These are phyloP conservation scores for Penstemon eatonii DNA, from an alignment of 257 asterid genomes.

Conservation along the genomic window DNA sequence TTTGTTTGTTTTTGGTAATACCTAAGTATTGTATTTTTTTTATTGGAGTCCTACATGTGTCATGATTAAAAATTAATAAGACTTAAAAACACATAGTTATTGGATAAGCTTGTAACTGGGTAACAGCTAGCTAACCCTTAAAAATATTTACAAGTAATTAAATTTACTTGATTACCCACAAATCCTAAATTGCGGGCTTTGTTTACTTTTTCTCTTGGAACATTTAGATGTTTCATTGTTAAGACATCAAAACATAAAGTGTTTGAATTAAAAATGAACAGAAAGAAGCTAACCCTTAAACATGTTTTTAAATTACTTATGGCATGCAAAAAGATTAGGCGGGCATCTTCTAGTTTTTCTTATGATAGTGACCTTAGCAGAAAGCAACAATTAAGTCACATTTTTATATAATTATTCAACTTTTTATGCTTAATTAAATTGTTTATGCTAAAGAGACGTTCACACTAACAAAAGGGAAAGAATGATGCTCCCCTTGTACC, in stretches of 20 bases:
- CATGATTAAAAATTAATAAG: background rate
- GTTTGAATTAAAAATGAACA: constrained; percentile 18
- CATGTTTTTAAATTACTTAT: constrained; percentile 20
- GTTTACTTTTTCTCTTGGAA: background rate
- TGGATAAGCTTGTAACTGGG: background rate
- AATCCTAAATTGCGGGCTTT: no score
- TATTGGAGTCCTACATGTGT: background rate
- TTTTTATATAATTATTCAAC: constrained; percentile 29
- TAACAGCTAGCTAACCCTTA: no score
- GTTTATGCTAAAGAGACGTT: constrained; percentile 46
- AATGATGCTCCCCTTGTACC: constrained; percentile 33
- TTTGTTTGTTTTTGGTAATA: no score
- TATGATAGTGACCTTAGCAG: constrained; percentile 38
- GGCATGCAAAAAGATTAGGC: constrained; percentile 38
- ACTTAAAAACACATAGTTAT: background rate
- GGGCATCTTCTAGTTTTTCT: constrained; percentile 48
- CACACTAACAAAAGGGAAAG: constrained; percentile 45
- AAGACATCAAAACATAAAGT: constrained; percentile 30
- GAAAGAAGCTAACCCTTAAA: constrained; percentile 26
- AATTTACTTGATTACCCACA: no score
- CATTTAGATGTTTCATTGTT: background rate
- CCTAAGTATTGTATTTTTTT: no score
- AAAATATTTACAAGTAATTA: no score
- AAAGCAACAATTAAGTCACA: constrained; percentile 44
- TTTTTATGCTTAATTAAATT: constrained; percentile 20